Conservation (phyloP, 176 grass and related monocot genomes). For the Rhynchospora tenuis region DNA sequence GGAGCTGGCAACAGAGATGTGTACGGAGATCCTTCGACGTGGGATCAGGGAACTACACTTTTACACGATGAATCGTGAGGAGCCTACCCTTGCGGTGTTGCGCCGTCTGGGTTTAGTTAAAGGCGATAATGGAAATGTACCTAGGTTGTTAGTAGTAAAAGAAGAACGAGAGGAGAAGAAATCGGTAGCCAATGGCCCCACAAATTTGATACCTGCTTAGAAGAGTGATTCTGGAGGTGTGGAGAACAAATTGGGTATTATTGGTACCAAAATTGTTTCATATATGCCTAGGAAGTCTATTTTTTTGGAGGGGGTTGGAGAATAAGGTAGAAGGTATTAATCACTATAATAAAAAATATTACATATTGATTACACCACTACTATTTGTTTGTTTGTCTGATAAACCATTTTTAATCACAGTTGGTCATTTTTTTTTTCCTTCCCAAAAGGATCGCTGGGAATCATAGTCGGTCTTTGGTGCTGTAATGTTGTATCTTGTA, state of each 20-base stretch:
- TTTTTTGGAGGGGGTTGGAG: not conserved
- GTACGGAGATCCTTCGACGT: conserved; percentile 9
- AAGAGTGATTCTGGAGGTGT: not conserved
- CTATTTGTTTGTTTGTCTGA: conserved; percentile 1
- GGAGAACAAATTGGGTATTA: not conserved
- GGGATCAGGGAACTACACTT: conserved; percentile 30
- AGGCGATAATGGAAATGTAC: not conserved
- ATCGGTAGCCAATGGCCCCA: not conserved
- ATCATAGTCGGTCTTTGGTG: not conserved
- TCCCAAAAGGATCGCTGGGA: not conserved
- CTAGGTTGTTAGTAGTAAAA: not conserved
- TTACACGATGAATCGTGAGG: conserved; percentile 34
- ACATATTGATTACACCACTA: not conserved
- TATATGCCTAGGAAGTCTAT: not conserved
- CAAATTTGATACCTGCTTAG: conserved; percentile 5
- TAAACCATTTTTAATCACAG: conserved; percentile 2
- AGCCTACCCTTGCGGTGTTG: conserved; percentile 23
- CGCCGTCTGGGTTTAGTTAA: conserved; percentile 17
- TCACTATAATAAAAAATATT: not conserved
- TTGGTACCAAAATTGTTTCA: not conserved
- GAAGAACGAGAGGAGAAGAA: conserved; percentile 16
- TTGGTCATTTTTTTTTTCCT: not conserved
- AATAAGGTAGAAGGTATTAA: not conserved
- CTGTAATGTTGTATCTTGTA: not conserved
- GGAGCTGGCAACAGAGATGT: conserved; percentile 29